phyloP scores from a whole-genome alignment of 768 basidiomycete genomes.

The Megacollybia marginata region DNA sequence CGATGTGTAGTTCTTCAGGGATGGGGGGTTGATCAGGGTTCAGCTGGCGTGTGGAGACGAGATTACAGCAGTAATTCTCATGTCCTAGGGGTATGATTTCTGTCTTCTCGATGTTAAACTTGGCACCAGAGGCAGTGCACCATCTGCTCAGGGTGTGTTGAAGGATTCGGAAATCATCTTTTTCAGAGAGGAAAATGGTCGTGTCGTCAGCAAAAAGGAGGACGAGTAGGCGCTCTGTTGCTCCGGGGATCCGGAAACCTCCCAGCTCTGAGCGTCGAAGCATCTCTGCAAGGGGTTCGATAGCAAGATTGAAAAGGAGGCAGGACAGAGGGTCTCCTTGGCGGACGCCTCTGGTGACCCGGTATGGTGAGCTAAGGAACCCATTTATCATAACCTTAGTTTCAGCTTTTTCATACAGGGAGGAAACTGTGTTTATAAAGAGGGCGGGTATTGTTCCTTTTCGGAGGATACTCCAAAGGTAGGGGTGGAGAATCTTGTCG shows the following conservation, averaged over 20 bases:
- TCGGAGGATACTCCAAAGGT: background rate
- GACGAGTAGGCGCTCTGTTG: background rate
- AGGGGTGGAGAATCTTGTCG: background rate
- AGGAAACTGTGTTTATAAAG: background rate
- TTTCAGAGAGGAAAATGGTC: too few relatives aligned
- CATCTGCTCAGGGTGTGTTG: conserved; percentile 11
- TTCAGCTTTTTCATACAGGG: background rate
- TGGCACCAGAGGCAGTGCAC: too few relatives aligned
- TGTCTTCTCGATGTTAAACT: too few relatives aligned
- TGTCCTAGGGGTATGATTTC: too few relatives aligned
- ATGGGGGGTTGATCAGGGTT: background rate
- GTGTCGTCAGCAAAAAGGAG: too few relatives aligned
- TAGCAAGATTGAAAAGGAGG: too few relatives aligned
- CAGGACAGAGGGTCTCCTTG: conserved; percentile 12
- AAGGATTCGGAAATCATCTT: conserved; percentile 4
- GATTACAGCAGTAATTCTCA: conserved; percentile 2
- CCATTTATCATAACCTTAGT: background rate
- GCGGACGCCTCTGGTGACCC: too few relatives aligned
- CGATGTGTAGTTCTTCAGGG: too few relatives aligned
- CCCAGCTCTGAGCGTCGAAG: background rate
- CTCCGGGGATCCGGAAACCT: background rate
- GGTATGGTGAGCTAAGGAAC: background rate
- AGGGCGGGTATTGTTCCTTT: background rate
- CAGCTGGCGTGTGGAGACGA: conserved; percentile 1
- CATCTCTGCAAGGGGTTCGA: too few relatives aligned